Conservation (phyloP, 2,329 filamentous ascomycete species). For the Periconia sp. region DNA sequence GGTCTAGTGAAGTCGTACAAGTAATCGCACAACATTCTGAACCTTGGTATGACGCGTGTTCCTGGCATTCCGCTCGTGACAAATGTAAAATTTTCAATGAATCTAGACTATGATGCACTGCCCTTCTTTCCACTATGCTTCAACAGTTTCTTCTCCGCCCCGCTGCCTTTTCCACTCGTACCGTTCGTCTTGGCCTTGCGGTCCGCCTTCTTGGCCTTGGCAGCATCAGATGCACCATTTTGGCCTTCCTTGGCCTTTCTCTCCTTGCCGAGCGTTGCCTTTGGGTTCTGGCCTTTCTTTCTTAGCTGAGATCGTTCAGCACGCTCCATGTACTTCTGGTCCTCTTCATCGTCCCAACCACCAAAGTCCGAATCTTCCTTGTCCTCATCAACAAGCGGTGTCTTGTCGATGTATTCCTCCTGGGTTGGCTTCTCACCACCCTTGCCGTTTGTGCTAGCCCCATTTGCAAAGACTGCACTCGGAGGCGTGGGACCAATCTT, state of each 20-base stretch:
- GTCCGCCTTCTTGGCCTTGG: slow-evolving; percentile 20
- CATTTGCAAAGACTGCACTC: slow-evolving; percentile 53
- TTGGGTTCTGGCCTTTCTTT: slow-evolving; percentile 57
- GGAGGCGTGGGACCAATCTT: slow-evolving; percentile 81
- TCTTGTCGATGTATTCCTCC: slow-evolving; percentile 67
- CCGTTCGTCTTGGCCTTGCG: slow-evolving; percentile 10
- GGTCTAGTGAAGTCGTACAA: too few relatives aligned
- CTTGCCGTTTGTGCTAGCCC: slow-evolving; percentile 42
- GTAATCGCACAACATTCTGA: too few relatives aligned
- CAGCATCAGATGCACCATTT: slow-evolving; percentile 13
- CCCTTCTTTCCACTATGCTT: slow-evolving; percentile 15
- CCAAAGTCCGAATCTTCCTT: slow-evolving; percentile 52
- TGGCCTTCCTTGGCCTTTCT: slow-evolving; percentile 21
- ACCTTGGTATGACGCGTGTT: too few relatives aligned
- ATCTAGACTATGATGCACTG: slow-evolving; percentile 10
- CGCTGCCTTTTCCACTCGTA: slow-evolving; percentile 8
- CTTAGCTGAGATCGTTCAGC: slow-evolving; percentile 51
- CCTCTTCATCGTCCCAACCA: slow-evolving; percentile 59
- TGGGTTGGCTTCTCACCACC: slow-evolving; percentile 48
- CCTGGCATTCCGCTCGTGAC: too few relatives aligned
- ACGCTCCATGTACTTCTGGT: slow-evolving; percentile 54
- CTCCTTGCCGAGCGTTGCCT: slow-evolving; percentile 28
- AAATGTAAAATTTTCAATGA: too few relatives aligned
- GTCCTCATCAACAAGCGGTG: slow-evolving; percentile 63
- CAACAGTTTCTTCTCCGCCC: slow-evolving; percentile 13